These are phyloP conservation scores for Lepraria neglecta DNA, from an alignment of 495 filamentous ascomycete genomes.

Conservation along the genomic window DNA sequence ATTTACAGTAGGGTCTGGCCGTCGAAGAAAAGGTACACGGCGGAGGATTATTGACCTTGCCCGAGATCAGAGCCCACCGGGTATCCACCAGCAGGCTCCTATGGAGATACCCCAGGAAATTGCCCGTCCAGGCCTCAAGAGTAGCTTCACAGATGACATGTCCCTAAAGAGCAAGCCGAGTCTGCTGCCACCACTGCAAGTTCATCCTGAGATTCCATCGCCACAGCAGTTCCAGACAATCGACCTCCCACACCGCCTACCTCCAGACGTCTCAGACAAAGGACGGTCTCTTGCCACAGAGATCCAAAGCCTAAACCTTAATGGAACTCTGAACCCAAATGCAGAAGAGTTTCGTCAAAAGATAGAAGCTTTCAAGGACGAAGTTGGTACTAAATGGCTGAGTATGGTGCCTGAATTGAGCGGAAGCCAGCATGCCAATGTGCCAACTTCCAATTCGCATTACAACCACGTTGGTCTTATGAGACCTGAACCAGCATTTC, in stretches of 20 bases:
- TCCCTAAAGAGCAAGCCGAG: slow-evolving; percentile 13
- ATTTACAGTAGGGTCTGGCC: slow-evolving; percentile 35
- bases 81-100: slow-evolving; percentile 7
- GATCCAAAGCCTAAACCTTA: slow-evolving; percentile 56
- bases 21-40: slow-evolving; percentile 51
- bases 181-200: slow-evolving; percentile 5
- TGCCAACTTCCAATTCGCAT: slow-evolving; percentile 16
- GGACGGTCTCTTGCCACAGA: slow-evolving; percentile 39
- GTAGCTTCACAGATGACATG: not conserved
- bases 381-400: slow-evolving; percentile 79
- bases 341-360: slow-evolving; percentile 78
- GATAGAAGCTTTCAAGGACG: slow-evolving; percentile 74
- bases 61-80: slow-evolving; percentile 44
- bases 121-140: not conserved
- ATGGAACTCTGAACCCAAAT: slow-evolving; percentile 62
- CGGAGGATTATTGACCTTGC: slow-evolving; percentile 81
- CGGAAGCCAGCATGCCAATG: slow-evolving; percentile 39
- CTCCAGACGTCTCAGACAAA: slow-evolving; percentile 26
- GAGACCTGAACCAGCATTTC: slow-evolving; percentile 29
- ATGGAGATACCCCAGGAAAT: not conserved
- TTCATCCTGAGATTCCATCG: slow-evolving; percentile 1
- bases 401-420: slow-evolving; percentile 75
- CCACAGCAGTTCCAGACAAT: not conserved
- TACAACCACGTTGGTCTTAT: slow-evolving; percentile 24
- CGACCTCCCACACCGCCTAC: not conserved